Base-by-base conservation (phyloP, 2,329 filamentous ascomycete species). In the Camillea tinctor region DNA sequence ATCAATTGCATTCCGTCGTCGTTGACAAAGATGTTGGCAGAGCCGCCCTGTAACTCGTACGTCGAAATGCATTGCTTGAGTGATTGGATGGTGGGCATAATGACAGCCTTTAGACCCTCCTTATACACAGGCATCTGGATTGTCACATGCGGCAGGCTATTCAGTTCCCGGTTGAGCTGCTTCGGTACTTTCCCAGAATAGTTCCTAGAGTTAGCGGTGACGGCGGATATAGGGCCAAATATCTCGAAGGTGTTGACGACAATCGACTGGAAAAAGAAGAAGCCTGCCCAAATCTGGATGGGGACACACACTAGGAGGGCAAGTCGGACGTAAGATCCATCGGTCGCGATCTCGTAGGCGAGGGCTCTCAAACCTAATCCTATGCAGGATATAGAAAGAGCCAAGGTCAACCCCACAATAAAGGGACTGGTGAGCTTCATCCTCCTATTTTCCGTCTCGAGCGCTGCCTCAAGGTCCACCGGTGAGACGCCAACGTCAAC, bases 1-100 rank as follows among this genome's bases (percentile, higher is more conserved):
- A 89, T 76, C 36, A 87, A 73, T 70, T 88, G 86, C 81, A 89
- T 85, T 59, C 87, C 87, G 64, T 90, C 87, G 58, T 90, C 87
- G 64, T 89, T 89, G 70, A 89, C 75, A 67, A 88, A 88, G 63
- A 90, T 87, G 67, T 84, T 88, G 23, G 87, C 87, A 1, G 85
- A 83, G 7, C 87, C 87, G n/a, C 87, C 87, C 69, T 84, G 81
- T 65, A 83, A 73, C 64, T 86, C 84, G 64, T 86, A 87, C 13
- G 83, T 83, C 40, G 82, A 82, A 61, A 86, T 85, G 19, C 83
- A 84, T 15, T 79, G 79, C 68, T 84, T 84, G 36, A 86, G 72
- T 3, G 81, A 85, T 20, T 79, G 76, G 50, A 86, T 79, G 0
- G 84, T 86, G 0, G 84, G 84, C 52, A 78, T 76, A 64, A 86